phyloP scores from a whole-genome alignment of 441 rosid species.

The Viola pubescens region DNA sequence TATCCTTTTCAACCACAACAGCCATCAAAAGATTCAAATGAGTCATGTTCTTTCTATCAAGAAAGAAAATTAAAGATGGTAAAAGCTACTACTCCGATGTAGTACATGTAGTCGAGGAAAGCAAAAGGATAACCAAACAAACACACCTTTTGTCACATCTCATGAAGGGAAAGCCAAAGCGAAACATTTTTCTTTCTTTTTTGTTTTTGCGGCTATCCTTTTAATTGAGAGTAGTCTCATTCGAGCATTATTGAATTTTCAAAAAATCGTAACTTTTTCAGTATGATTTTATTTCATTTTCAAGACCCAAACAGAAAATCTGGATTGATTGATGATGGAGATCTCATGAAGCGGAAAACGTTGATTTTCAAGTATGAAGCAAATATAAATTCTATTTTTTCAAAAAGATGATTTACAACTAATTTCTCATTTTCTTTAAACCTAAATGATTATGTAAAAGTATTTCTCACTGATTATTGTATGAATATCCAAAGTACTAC shows the following conservation, averaged over 20 bases:
- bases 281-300: too few relatives aligned
- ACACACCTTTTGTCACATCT: constrained; percentile 42
- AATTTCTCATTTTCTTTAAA: background rate
- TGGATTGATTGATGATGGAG: too few relatives aligned
- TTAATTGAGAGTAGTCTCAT: background rate
- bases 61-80: background rate
- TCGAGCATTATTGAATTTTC: too few relatives aligned
- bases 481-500: background rate
- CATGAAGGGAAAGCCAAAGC: constrained; percentile 26
- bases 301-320: too few relatives aligned
- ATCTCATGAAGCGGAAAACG: too few relatives aligned
- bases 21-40: background rate
- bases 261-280: too few relatives aligned
- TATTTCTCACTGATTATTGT: background rate
- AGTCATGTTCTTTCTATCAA: too few relatives aligned
- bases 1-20: too few relatives aligned
- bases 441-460: background rate
- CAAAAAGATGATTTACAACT: too few relatives aligned
- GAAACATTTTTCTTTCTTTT: constrained; percentile 9
- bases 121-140: constrained; percentile 21
- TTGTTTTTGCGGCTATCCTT: background rate
- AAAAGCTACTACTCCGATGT: background rate
- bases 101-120: constrained; percentile 13
- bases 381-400: too few relatives aligned
- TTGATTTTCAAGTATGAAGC: too few relatives aligned